Evolutionary conservation across 495 filamentous ascomycete species (phyloP).

Genomic region (Aspergillus taichungensis): DNA sequence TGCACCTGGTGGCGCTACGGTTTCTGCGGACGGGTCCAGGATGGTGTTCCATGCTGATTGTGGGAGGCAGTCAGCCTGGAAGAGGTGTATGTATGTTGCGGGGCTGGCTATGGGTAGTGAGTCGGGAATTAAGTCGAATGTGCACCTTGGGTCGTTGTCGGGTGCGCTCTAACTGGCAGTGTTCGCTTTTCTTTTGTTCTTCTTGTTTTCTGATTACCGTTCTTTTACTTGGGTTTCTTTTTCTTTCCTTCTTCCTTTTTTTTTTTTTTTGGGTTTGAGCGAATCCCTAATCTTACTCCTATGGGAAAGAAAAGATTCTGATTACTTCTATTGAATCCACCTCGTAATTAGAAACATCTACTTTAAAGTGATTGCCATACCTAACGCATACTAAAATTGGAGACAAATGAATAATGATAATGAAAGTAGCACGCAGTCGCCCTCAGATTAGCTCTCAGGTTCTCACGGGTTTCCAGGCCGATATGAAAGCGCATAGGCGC

Average conservation of each 20-base stretch:
- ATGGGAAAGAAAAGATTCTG: too few species aligned
- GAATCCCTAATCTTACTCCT: too few species aligned
- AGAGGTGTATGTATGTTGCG: constrained; percentile 24
- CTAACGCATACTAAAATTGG: too few species aligned
- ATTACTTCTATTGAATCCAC: too few species aligned
- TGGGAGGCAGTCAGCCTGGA: constrained; percentile 6
- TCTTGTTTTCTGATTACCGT: background rate
- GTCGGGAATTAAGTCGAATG: background rate
- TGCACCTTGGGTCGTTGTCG: background rate
- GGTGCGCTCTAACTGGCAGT: too few species aligned
- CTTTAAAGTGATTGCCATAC: too few species aligned
- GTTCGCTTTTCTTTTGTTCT: background rate
- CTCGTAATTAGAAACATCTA: too few species aligned
- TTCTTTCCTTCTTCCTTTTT: too few species aligned
- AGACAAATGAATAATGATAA: background rate
- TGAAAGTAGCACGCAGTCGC: constrained; percentile 8
- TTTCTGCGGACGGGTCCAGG: constrained; percentile 29
- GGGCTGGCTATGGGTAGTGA: constrained; percentile 15
- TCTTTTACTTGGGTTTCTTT: background rate
- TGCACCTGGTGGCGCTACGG: constrained; percentile 46
- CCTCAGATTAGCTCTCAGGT: constrained; percentile 54
- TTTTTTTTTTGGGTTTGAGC: too few species aligned
- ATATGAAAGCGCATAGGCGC: constrained; percentile 5
- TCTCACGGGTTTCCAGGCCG: constrained; percentile 42
- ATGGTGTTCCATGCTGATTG: constrained; percentile 48